Base-by-base conservation (phyloP, 1,139 yeast species). In the Saccharomycopsis hybrid region DNA sequence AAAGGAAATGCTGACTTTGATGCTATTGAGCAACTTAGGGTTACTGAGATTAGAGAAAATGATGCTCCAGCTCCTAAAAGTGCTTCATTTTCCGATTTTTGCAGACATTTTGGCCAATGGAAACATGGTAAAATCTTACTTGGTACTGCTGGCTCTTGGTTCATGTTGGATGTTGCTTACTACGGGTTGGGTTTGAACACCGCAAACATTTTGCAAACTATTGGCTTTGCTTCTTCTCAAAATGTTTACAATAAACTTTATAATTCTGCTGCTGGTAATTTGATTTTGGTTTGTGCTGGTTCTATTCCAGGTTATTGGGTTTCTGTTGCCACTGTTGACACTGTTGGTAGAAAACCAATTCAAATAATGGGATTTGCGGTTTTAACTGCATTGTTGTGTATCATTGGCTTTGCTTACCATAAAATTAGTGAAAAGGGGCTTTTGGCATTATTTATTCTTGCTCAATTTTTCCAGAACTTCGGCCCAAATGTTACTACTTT, bases 61-160 rank as follows among this genome's bases (percentile, higher is more conserved):
- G 58, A 61, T 49, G 62, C 63, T 50, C 13, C 44, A 27, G 29
- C 48, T n/a, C n/a, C 36, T n/a, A 32, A n/a, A 33, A 40, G 35
- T 31, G 46, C 52, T 9, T 74, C 79, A 18, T 70, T 67, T 60
- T 55, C 57, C 43, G 90, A 84, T 66, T 85, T 85, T 72, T 60
- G 74, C 61, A 44, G 57, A 33, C 95, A 90, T 68, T 92, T 90
- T 66, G 72, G 80, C 49, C 85, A 88, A 71, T 89, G 97, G 96
- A 86, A 75, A 69, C 84, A 88, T 68, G 82, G 86, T 70, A 85
- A 84, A 72, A 79, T 83, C 55, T 74, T 92, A 60, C 59, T 92
- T 50, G 98, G 97, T 66, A 90, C 98, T 61, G 95, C 97, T 58
- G 94, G 90, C 67, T 83, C 95, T 47, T 92, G 98, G 98, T 90